Evolutionary conservation across 176 grass and related monocot genomes (phyloP), one percentile per base, ranked within the genome.

Genomic region (Echinochloa phyllopogon): DNA sequence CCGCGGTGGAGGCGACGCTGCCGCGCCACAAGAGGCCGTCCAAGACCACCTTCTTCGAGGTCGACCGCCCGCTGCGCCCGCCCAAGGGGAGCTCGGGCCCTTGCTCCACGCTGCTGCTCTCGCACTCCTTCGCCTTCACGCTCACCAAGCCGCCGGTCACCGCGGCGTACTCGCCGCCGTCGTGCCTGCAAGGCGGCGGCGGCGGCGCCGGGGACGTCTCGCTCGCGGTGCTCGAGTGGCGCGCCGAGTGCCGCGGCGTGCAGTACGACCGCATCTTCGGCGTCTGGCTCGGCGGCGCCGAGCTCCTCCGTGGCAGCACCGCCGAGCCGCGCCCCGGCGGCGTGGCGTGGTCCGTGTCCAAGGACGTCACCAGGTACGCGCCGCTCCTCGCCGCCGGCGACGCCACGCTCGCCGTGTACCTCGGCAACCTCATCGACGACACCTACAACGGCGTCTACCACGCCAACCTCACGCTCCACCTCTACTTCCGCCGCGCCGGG

Each of bases 201-300:
- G 68, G 36, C 20, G 50, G 23, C 15, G 57, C 49, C 14, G n/a
- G n/a, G n/a, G n/a, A n/a, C n/a, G 75, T 89, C 12, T 89, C 94
- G 52, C 91, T 86, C 52, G 89, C 88, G 12, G 89, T 97, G 44
- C 92, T 97, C 44, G 86, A 90, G 82, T 94, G 89, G 91, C 64
- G 59, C 68, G 92, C 94, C 86, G 59, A 82, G 18, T 89, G 86
- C 74, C 73, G 51, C 44, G 94, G 94, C 8, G 79, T 70, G 5
- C 94, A 97, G 90, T 90, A 87, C 81, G 92, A 94, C 75, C 88
- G 94, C 64, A 90, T 92, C 73, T 87, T 91, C 63, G 94, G 91
- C 83, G 89, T 97, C 15, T 97, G 94, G 94, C 87, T 97, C 14
- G 86, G 56, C 66, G 94, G 94, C 8, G 94, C 82, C 8, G 94